Base-by-base conservation (phyloP, 1,284 basidiomycete species). In the Erythrobasidium hasegawianum region DNA sequence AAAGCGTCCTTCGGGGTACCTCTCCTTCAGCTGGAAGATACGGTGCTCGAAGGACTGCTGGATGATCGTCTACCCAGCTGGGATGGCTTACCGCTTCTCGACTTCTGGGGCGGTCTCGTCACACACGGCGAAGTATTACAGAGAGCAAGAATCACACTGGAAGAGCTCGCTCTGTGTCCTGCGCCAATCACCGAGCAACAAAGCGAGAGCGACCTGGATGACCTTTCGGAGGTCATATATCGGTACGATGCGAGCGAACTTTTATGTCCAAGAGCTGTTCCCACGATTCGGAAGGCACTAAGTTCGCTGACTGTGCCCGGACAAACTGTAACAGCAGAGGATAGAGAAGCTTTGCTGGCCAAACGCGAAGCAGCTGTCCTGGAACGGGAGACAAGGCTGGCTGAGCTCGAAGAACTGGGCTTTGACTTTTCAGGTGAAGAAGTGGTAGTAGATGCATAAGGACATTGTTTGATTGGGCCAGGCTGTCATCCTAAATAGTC, bases 1-100 rank as follows among this genome's bases (percentile, higher is more conserved):
- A 83, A 83, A 72, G 80, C 79, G 13, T 74, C 84, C 50, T 90
- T 89, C 77, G 77, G 81, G 39, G 78, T 89, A 14, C 87, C 88
- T 14, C 76, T 90, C 65, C 84, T 90, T 83, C 73, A 71, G 16
- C 16, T 50, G 1, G 43, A 49, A 38, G 52, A 57, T 20, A 71
- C 68, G 43, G 78, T 80, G 24, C 72, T 89, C 24, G 77, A 87
- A 49, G 81, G 85, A 55, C 77, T 89, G 43, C 88, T 87, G 1
- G 77, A 77, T 0, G 78, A 45, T 8, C 29, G 75, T 13, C 76
- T 90, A 40, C 88, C 88, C 0, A 56, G 61, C 3, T 84, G 83
- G 81, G 70, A 76, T 0, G 72, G 72, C 1, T 78, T 90, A 24
- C 87, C 88, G 0, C 79, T 86, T 9, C 77, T 90, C 64, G 87